phyloP scores from a whole-genome alignment of 441 rosid genomes.

The Manihot esculenta region DNA sequence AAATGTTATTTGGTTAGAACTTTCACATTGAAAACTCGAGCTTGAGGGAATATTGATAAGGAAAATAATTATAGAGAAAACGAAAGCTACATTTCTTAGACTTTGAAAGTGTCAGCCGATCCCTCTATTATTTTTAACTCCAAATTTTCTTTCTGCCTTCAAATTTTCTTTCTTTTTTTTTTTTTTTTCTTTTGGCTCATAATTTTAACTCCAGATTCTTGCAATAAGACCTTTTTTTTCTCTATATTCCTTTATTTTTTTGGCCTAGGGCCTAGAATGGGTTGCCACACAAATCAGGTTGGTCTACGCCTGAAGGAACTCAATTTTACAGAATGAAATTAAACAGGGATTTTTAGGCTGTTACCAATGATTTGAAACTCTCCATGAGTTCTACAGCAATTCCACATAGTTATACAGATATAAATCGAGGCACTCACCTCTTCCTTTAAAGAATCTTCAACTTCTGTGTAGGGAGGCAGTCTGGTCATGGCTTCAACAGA shows the following conservation, averaged over 20 bases:
- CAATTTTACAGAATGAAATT: background rate
- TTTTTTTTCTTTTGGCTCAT: background rate
- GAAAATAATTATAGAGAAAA: background rate
- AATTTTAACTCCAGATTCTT: background rate
- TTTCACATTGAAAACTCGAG: too few relatives aligned
- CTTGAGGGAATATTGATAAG: too few relatives aligned
- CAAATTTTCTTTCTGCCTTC: background rate
- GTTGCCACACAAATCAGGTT: background rate
- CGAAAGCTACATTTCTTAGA: too few relatives aligned
- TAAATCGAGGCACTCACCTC: constrained; percentile 42
- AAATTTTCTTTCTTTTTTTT: background rate
- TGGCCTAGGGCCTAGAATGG: background rate
- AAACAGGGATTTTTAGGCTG: background rate
- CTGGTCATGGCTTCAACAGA: constrained; percentile 29
- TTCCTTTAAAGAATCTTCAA: constrained; percentile 39
- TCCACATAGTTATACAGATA: background rate
- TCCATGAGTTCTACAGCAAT: background rate
- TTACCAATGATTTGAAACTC: background rate
- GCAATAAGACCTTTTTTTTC: too few relatives aligned
- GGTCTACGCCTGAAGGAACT: background rate
- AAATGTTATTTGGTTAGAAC: background rate
- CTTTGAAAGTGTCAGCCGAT: too few relatives aligned
- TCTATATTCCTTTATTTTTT: background rate
- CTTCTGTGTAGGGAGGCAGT: constrained; percentile 24
- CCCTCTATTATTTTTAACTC: background rate